Base-by-base conservation (phyloP, 257 asterid species). In the Coffea canephora region DNA sequence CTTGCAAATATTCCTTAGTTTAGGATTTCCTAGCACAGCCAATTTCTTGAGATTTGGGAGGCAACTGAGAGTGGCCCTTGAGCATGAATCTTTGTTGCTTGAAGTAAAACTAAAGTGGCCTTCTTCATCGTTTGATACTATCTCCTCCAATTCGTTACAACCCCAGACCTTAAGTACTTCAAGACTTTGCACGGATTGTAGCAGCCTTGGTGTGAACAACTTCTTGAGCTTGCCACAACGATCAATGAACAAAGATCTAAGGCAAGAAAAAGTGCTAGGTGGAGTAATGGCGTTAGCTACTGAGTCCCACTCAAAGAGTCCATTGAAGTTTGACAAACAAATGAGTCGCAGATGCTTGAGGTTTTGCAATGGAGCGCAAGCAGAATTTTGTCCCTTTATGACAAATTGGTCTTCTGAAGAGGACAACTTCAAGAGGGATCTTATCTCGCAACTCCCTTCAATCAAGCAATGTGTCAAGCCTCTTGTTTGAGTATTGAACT, bases 351-450 rank as follows among this genome's bases (percentile, higher is more conserved):
- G 50, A 69, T 45, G 71, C 71, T 75, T 61, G 64, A 81, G 84
- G 48, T 43, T 45, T 2, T 50, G 73, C 9, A 81, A 27, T 14
- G 59, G 34, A 23, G 62, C 71, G 36, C 3, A n/a, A 25, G 39
- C 8, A 46, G 16, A 48, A 6, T 1, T 43, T 6, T n/a, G 4
- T 15, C 34, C 46, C 77, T 46, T 34, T 31, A 4, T 15, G 1
- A 31, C 45, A 4, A 11, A 4, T 12, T 66, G 45, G 48, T 46
- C 23, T 25, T 27, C 46, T 21, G 48, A 49, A 31, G 74, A 41
- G 16, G 76, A n/a, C 6, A 70, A 10, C 70, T 36, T 84, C 74
- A 68, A 55, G 36, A 84, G 43, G 80, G 69, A 70, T 61, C 75
- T 34, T n/a, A 81, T 64, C 55, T 59, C 82, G 16, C 6, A 10